phyloP scores from a whole-genome alignment of 1,139 yeast genomes.

The Pichia sp. region DNA sequence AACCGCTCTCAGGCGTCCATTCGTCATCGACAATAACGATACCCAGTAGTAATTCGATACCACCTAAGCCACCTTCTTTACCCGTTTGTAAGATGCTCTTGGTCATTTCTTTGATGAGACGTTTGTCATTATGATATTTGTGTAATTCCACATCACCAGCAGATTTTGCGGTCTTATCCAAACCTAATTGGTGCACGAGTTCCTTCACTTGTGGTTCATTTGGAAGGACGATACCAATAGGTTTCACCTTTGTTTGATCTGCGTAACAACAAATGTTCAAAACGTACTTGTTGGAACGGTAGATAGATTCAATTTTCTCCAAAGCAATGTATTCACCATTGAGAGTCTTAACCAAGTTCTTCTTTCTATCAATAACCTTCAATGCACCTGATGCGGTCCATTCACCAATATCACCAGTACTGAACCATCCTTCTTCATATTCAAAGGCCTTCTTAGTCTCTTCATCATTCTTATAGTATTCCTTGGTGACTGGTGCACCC shows the following conservation, averaged over 20 bases:
- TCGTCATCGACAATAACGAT: constrained; percentile 78
- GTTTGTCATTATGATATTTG: constrained; percentile 48
- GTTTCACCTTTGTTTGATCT: constrained; percentile 78
- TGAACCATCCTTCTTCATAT: constrained; percentile 84
- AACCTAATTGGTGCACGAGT: constrained; percentile 47
- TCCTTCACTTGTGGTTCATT: constrained; percentile 59
- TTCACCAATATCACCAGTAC: constrained; percentile 96
- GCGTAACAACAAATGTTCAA: constrained; percentile 89
- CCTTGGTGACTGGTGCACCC: constrained; percentile 67
- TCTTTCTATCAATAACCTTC: constrained; percentile 86
- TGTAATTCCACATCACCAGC: constrained; percentile 42
- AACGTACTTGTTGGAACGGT: constrained; percentile 77
- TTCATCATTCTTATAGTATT: constrained; percentile 75
- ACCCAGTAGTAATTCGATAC: constrained; percentile 81
- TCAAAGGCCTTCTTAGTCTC: constrained; percentile 77
- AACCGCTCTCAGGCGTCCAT: constrained; percentile 98
- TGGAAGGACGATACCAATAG: constrained; percentile 86
- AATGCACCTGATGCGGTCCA: constrained; percentile 80
- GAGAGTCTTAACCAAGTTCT: constrained; percentile 90
- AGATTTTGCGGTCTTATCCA: constrained; percentile 31
- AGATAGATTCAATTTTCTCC: constrained; percentile 81
- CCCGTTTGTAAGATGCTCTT: constrained; percentile 68
- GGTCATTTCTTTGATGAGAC: constrained; percentile 48
- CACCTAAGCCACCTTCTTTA: constrained; percentile 68
- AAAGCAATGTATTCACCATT: constrained; percentile 98